phyloP scores from a whole-genome alignment of 2,329 filamentous ascomycete species.

The Fusarium sp. region DNA sequence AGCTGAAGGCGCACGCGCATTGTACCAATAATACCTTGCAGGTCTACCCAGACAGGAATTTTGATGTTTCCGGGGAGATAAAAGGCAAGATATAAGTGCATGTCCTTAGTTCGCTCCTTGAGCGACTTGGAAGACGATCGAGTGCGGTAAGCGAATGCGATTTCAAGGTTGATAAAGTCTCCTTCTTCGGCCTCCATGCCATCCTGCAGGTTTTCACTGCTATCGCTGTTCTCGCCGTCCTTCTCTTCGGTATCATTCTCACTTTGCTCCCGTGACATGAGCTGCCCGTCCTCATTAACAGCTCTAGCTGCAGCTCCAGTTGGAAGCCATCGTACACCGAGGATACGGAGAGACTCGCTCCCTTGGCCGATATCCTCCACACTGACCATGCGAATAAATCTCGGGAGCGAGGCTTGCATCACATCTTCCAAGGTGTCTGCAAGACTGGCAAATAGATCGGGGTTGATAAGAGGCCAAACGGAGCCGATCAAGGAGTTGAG shows the following conservation, averaged over 20 bases:
- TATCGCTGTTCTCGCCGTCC: slow-evolving; percentile 55
- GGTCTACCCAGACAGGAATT: slow-evolving; percentile 79
- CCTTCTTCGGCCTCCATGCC: slow-evolving; percentile 83
- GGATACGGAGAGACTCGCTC: slow-evolving; percentile 76
- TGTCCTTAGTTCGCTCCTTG: slow-evolving; percentile 75
- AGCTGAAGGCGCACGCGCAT: slow-evolving; percentile 78
- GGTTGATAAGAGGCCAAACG: slow-evolving; percentile 81
- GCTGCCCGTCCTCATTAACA: slow-evolving; percentile 69
- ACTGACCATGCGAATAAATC: slow-evolving; percentile 78
- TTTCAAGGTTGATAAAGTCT: slow-evolving; percentile 82
- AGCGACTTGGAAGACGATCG: slow-evolving; percentile 71
- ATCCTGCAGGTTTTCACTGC: slow-evolving; percentile 56
- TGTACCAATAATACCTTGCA: slow-evolving; percentile 78
- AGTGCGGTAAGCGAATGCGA: slow-evolving; percentile 79
- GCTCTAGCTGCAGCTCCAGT: slow-evolving; percentile 75
- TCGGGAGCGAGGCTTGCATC: slow-evolving; percentile 81
- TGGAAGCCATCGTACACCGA: slow-evolving; percentile 79
- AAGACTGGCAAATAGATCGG: slow-evolving; percentile 77
- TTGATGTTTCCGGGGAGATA: slow-evolving; percentile 70
- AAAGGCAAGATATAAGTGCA: slow-evolving; percentile 78
- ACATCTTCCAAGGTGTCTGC: slow-evolving; percentile 81
- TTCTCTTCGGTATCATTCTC: slow-evolving; percentile 53
- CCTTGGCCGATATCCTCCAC: slow-evolving; percentile 83
- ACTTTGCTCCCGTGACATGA: slow-evolving; percentile 57
- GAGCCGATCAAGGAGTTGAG: slow-evolving; percentile 76